phyloP scores from a whole-genome alignment of 441 rosid species.

The Geranium incanum region DNA sequence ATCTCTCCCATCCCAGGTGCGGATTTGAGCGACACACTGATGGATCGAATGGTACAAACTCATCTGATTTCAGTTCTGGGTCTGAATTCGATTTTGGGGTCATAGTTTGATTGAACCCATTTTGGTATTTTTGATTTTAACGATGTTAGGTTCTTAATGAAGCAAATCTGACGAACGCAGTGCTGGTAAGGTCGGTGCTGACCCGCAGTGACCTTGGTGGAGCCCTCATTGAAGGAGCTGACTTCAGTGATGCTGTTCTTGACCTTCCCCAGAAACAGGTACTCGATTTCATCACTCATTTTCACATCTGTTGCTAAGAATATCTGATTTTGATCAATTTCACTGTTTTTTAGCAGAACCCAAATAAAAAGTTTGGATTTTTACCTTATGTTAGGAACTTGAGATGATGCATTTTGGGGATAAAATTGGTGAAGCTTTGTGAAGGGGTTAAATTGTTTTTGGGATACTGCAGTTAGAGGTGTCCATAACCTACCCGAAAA shows the following conservation, averaged over 20 bases:
- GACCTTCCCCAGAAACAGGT: conserved; percentile 92
- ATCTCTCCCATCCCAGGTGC: conserved; percentile 43
- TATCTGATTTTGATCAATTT: neutral
- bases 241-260: conserved; percentile 86
- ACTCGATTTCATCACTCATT: neutral
- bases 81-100: neutral
- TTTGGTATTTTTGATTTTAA: no score
- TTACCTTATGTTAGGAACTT: no score
- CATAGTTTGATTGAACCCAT: neutral
- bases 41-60: conserved; percentile 85
- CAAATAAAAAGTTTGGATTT: no score
- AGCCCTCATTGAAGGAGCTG: conserved; percentile 83
- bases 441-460: no score
- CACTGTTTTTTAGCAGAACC: neutral
- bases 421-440: no score
- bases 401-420: no score
- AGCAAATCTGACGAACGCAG: conserved; percentile 78
- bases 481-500: no score
- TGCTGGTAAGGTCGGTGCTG: conserved; percentile 66
- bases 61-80: no score
- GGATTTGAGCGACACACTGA: conserved; percentile 86
- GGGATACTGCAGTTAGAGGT: no score
- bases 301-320: neutral
- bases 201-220: conserved; percentile 95
- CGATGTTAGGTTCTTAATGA: conserved; percentile 61